A percentile compares a stretch with the other conserved stretches of the same genome.
These are phyloP conservation scores for Aspergillus alliaceus DNA, from an alignment of 2,329 filamentous ascomycete species.

Conservation along the genomic window DNA sequence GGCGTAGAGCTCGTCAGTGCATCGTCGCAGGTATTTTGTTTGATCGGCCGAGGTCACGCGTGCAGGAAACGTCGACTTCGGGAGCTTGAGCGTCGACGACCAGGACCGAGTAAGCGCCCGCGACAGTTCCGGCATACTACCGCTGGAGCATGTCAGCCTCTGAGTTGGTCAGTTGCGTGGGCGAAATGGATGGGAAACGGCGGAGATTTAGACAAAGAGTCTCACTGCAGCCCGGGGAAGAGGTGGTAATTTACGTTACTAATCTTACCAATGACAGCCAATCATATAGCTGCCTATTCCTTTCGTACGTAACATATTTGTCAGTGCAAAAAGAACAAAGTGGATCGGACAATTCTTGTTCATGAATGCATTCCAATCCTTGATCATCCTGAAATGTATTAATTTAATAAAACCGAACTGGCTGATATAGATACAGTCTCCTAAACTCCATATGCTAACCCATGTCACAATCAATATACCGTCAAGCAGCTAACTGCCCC, in stretches of 20 bases:
- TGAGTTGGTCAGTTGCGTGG: conserved; percentile 6
- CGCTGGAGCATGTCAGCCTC: conserved; percentile 26
- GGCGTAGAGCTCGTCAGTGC: conserved; percentile 82
- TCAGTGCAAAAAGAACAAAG: background rate
- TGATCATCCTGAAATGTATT: background rate
- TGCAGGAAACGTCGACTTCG: conserved; percentile 68
- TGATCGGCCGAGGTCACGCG: conserved; percentile 48
- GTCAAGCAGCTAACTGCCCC: conserved; percentile 86
- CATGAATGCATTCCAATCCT: background rate
- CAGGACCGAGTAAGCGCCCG: conserved; percentile 54
- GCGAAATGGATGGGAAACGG: background rate
- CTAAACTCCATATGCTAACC: background rate
- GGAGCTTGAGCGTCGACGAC: conserved; percentile 73
- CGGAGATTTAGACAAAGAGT: background rate
- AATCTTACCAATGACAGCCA: background rate
- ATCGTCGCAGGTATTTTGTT: conserved; percentile 66
- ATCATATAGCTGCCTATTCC: background rate
- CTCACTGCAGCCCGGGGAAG: background rate
- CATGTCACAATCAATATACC: conserved; percentile 62
- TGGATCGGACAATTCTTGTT: background rate
- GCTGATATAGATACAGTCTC: background rate
- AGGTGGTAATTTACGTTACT: background rate
- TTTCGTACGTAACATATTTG: background rate
- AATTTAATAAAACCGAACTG: background rate
- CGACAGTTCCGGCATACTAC: conserved; percentile 40